Evolutionary conservation across 306 rosid species (phyloP).

Genomic region (Dryas octopetala): DNA sequence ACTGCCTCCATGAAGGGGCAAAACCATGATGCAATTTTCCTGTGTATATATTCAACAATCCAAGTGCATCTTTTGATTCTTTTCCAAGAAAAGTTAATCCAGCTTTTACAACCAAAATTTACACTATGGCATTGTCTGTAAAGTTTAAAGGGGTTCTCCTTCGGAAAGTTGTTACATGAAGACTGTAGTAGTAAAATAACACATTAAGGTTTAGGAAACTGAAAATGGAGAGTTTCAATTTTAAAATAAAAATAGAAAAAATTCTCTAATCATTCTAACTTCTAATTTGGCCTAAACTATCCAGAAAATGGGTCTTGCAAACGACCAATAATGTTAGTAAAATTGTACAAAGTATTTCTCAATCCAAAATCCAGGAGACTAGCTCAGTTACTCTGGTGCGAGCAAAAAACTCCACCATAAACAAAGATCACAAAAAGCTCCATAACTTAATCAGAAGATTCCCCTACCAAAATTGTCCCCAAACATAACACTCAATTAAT

Average conservation of each 20-base stretch:
- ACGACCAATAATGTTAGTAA: not conserved
- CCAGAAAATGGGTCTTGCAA: not conserved
- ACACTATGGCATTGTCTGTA: not conserved
- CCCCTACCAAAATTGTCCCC: not conserved
- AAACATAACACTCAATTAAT: not conserved
- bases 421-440: not conserved
- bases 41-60: not conserved
- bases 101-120: not conserved
- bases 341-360: not conserved
- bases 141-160: not conserved
- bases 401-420: not conserved
- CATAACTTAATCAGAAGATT: not conserved
- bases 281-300: not conserved
- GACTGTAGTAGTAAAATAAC: not conserved
- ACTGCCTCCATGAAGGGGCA: not conserved
- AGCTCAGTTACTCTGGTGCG: not conserved
- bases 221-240: not conserved
- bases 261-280: not conserved
- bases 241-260: not conserved
- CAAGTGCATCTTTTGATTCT: not conserved
- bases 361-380: constrained; percentile 6
- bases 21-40: not conserved
- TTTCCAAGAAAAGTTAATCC: not conserved
- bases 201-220: not conserved
- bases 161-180: not conserved